A percentile compares a stretch with the other conserved stretches of the same genome.
Evolutionary conservation across 2,329 filamentous ascomycete species (phyloP).

Genomic region (Clarireedia monteithiana): DNA sequence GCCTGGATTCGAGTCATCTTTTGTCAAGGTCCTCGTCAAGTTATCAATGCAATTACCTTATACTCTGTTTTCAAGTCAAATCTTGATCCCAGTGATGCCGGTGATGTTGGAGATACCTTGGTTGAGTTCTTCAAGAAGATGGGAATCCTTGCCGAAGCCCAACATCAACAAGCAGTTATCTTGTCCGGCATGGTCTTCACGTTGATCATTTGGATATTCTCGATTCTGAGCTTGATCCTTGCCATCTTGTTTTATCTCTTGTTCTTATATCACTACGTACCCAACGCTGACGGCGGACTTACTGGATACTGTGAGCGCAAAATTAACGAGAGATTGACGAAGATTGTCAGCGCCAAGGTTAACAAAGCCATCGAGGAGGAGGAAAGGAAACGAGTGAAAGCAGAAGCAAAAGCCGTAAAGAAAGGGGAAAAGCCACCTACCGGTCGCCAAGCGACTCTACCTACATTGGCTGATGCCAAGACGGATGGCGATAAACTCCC

Average conservation of each 20-base stretch:
- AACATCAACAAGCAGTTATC: slow-evolving; percentile 73
- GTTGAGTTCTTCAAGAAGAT: slow-evolving; percentile 80
- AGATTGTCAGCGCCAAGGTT: slow-evolving; percentile 79
- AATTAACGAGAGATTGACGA: slow-evolving; percentile 75
- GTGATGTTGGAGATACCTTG: slow-evolving; percentile 54
- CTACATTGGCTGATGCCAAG: slow-evolving; percentile 46
- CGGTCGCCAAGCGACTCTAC: slow-evolving; percentile 58
- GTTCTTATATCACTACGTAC: slow-evolving; percentile 91
- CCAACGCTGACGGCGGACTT: slow-evolving; percentile 69
- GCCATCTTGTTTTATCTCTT: slow-evolving; percentile 74
- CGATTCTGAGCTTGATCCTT: slow-evolving; percentile 64
- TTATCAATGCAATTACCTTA: slow-evolving; percentile 81
- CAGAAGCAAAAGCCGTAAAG: slow-evolving; percentile 41
- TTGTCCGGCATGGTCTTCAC: slow-evolving; percentile 91
- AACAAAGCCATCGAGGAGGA: slow-evolving; percentile 82
- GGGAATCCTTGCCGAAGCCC: slow-evolving; percentile 59
- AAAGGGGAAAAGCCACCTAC: slow-evolving; percentile 39
- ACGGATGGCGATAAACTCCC: slow-evolving; percentile 48
- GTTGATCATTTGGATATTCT: slow-evolving; percentile 79
- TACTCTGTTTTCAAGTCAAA: slow-evolving; percentile 75
- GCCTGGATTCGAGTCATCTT: slow-evolving; percentile 84
- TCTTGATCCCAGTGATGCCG: slow-evolving; percentile 50
- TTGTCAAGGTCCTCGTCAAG: slow-evolving; percentile 87
- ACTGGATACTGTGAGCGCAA: slow-evolving; percentile 85
- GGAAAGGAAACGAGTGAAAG: slow-evolving; percentile 49